Evolutionary conservation across 192 early-diverging fungal genomes (phyloP).

Genomic region (Coemansia sp.): DNA sequence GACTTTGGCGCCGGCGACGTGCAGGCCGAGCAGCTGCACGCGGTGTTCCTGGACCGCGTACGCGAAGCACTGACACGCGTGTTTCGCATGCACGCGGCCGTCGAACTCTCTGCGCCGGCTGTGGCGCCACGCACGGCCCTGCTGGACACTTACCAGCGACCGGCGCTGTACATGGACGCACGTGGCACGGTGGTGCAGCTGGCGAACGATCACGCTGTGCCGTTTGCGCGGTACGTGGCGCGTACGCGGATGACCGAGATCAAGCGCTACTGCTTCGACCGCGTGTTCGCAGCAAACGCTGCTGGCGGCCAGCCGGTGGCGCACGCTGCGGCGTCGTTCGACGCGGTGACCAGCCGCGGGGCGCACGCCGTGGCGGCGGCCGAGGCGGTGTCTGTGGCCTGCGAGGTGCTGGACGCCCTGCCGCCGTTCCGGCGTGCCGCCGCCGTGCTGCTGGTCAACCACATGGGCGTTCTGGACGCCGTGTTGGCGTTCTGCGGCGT

Average conservation of each 20-base stretch:
- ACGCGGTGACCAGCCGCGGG: constrained; percentile 70
- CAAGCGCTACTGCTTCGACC: constrained; percentile 85
- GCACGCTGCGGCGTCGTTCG: constrained; percentile 84
- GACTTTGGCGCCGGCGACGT: constrained; percentile 66
- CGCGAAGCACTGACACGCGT: constrained; percentile 72
- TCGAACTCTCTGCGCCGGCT: constrained; percentile 77
- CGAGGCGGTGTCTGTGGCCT: constrained; percentile 82
- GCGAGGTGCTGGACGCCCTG: constrained; percentile 67
- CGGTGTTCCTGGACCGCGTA: constrained; percentile 66
- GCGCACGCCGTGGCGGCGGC: constrained; percentile 77
- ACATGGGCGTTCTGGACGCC: constrained; percentile 66
- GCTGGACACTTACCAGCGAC: constrained; percentile 61
- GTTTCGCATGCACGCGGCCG: constrained; percentile 80
- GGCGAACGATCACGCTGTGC: constrained; percentile 86
- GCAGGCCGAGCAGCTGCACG: constrained; percentile 57
- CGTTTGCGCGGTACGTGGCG: constrained; percentile 86
- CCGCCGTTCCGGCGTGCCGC: constrained; percentile 62
- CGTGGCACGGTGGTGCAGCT: constrained; percentile 79
- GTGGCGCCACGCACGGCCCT: constrained; percentile 70
- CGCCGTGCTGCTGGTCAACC: constrained; percentile 70
- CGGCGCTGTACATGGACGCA: constrained; percentile 78
- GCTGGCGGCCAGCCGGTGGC: constrained; percentile 82
- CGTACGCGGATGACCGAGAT: constrained; percentile 66
- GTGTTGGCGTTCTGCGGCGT: constrained; percentile 74
- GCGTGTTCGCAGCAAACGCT: constrained; percentile 74